Percentiles rank a stretch among this genome's conserved stretches.
Evolutionary conservation across 164 flowering plant genomes (phyloP).

Genomic region (Akebia trifoliata): DNA sequence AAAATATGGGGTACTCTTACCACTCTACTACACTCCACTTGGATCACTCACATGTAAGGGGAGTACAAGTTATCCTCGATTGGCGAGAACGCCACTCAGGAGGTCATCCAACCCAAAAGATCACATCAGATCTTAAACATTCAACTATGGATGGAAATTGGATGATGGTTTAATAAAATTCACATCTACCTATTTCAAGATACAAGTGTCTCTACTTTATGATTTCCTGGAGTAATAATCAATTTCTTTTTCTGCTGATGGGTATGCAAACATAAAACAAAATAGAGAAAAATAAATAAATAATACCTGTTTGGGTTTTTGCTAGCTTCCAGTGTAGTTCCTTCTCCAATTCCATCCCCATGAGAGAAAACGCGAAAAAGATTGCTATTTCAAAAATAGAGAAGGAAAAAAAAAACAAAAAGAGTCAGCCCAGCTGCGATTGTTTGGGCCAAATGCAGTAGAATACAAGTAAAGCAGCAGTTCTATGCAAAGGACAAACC

Average conservation of each 20-base stretch:
- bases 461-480: slow-evolving; percentile 1
- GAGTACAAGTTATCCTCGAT: no score
- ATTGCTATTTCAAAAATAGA: slow-evolving; percentile 44
- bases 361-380: slow-evolving; percentile 43
- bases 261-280: background rate
- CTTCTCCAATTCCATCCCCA: slow-evolving; percentile 47
- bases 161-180: no score
- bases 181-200: background rate
- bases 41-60: no score
- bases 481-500: slow-evolving; percentile 32
- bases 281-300: background rate
- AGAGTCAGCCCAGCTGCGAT: slow-evolving; percentile 13
- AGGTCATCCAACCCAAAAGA: no score
- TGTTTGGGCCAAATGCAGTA: background rate
- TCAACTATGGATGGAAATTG: no score
- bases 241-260: no score
- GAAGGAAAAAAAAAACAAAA: slow-evolving; percentile 7
- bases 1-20: no score
- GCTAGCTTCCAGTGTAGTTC: slow-evolving; percentile 53
- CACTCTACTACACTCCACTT: no score
- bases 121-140: no score
- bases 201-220: background rate
- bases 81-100: no score
- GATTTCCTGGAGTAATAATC: background rate
- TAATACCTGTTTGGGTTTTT: slow-evolving; percentile 48